A percentile compares a stretch with the other conserved stretches of the same genome.
These are phyloP conservation scores for Dactylellina cionopaga DNA, from an alignment of 2,329 filamentous ascomycete genomes.

Conservation along the genomic window DNA sequence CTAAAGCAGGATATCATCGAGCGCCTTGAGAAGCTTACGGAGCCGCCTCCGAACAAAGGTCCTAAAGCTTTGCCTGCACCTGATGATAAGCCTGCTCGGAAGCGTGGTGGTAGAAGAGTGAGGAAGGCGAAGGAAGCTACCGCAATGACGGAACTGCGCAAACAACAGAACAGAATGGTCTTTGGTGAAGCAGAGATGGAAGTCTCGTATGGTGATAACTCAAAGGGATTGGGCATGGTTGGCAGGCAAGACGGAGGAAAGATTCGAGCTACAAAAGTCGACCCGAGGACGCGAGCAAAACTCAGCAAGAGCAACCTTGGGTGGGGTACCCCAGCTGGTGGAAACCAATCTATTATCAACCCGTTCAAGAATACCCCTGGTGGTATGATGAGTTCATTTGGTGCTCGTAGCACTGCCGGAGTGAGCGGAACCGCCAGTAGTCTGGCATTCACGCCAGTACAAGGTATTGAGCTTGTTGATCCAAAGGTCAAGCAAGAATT, in stretches of 20 bases:
- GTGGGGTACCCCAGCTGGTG: conserved; percentile 79
- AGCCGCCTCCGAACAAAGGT: conserved; percentile 89
- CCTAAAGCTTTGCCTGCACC: conserved; percentile 86
- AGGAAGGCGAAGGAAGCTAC: conserved; percentile 95
- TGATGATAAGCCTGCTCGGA: conserved; percentile 92
- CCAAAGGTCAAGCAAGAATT: conserved; percentile 89
- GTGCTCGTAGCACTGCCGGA: conserved; percentile 69
- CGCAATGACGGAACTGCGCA: conserved; percentile 94
- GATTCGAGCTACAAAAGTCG: conserved; percentile 86
- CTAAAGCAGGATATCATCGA: conserved; percentile 84
- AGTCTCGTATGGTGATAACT: conserved; percentile 87
- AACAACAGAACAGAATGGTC: conserved; percentile 93
- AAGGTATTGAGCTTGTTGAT: conserved; percentile 93
- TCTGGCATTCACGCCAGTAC: conserved; percentile 91
- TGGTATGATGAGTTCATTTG: conserved; percentile 76
- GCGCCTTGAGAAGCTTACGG: conserved; percentile 89
- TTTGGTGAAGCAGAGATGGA: conserved; percentile 97
- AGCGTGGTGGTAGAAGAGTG: conserved; percentile 88
- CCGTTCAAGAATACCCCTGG: conserved; percentile 60
- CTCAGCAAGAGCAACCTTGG: conserved; percentile 94
- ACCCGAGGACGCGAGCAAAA: conserved; percentile 91
- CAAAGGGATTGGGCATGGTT: conserved; percentile 93
- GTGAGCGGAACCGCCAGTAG: conserved; percentile 81
- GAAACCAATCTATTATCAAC: conserved; percentile 81
- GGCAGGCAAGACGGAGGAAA: conserved; percentile 87